Conservation (phyloP, 768 basidiomycete genomes). For the Suillus tomentosus region DNA sequence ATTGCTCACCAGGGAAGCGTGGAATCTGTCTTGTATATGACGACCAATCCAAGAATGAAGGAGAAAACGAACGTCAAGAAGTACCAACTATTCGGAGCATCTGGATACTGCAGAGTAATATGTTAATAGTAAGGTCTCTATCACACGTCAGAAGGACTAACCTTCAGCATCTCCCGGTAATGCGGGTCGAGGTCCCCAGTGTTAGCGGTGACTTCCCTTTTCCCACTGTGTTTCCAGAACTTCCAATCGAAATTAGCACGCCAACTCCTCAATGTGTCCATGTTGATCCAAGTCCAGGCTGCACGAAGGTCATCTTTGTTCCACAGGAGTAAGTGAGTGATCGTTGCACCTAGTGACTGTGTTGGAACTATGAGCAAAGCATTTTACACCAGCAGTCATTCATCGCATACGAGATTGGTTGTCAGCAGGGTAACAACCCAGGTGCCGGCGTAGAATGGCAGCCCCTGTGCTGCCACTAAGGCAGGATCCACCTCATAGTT, state of each 20-base stretch:
- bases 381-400: not conserved
- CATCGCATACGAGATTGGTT: slow-evolving; percentile 15
- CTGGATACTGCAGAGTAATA: slow-evolving; percentile 30
- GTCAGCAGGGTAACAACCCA: slow-evolving; percentile 25
- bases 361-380: slow-evolving; percentile 35
- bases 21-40: slow-evolving; percentile 53
- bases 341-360: slow-evolving; percentile 46
- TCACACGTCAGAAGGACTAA: slow-evolving; percentile 26
- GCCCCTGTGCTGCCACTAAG: slow-evolving; percentile 45
- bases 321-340: slow-evolving; percentile 56
- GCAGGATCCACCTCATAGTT: slow-evolving; percentile 52
- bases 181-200: slow-evolving; percentile 53
- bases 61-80: slow-evolving; percentile 23
- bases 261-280: slow-evolving; percentile 30
- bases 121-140: not conserved
- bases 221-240: slow-evolving; percentile 34
- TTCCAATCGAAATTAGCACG: slow-evolving; percentile 40
- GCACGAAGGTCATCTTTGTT: slow-evolving; percentile 49
- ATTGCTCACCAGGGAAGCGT: slow-evolving; percentile 53
- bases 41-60: slow-evolving; percentile 56
- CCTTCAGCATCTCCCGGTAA: slow-evolving; percentile 50
- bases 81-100: slow-evolving; percentile 38
- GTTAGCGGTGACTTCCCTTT: slow-evolving; percentile 32
- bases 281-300: slow-evolving; percentile 49
- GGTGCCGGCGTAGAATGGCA: slow-evolving; percentile 33